Evolutionary conservation across 2,329 filamentous ascomycete species (phyloP), one percentile per base, ranked within the genome.

Genomic region (Diplocarpon rosae): DNA sequence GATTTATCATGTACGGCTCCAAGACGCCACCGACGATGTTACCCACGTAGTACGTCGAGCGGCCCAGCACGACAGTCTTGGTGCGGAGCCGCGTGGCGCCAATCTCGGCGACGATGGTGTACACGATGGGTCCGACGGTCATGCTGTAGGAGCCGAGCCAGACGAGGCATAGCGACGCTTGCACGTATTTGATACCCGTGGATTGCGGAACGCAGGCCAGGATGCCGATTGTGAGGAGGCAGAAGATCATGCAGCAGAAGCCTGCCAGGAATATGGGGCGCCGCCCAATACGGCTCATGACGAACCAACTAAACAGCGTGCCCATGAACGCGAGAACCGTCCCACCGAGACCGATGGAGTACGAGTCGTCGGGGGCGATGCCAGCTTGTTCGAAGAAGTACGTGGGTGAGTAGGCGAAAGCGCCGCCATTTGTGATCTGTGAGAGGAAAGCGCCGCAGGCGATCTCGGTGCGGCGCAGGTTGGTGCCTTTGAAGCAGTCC

Each of bases 381-480:
- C 75, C 74, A 1, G 72, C 73, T 49, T 73, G 69, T 47, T 71
- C 63, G 58, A 78, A 78, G 56, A 70, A 71, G 54, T 77, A 77
- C 1, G 74, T 80, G 1, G 73, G 75, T 46, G 77, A 81, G 48
- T 75, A 76, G 44, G 77, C 75, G 46, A 81, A 70, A n/a, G 76
- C 73, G 48, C 76, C 73, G 9, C 78, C 76, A 42, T 70, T 73
- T 1, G 79, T 64, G 16, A 78, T 75, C 55, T 82, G 78, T 1
- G 75, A 75, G 8, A 55, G 46, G 34, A 67, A 57, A 71, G 45
- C 28, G 10, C 36, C 14, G 71, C 69, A 63, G 76, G 79, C 8
- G 27, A 75, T 72, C 52, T 75, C 71, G 0, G 72, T 75, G 11
- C 72, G 66, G 6, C 69, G 63, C 12, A 67, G 54, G 46, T 35